Base-by-base conservation (phyloP, 441 rosid genomes). In the Rhodomyrtus psidioides region DNA sequence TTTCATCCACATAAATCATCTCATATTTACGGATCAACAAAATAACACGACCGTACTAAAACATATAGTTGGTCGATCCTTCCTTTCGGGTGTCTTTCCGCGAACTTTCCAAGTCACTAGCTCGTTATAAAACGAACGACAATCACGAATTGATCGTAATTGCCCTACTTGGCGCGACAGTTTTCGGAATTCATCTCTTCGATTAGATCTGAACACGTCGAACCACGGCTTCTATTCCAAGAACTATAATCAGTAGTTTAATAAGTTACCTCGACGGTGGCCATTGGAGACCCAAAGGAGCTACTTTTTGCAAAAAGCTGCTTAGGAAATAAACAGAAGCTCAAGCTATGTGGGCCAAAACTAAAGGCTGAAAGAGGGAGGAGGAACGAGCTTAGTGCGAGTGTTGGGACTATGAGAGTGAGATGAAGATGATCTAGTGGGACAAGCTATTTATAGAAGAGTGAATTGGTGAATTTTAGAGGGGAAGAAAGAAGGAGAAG, bases 231-330 rank as follows among this genome's bases (percentile, higher is more conserved):
- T 70, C n/a, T 9, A 65, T 21, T 34, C 79, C 24, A 39, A 19
- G n/a, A 70, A 34, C 79, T 9, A 34, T 16, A 26, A 24, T 28
- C 70, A 55, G 27, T 44, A 75, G 55, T 27, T 27, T 27, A 49
- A 5, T 83, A 17, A 83, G 39, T 26, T 86, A 86, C 88, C 88
- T 86, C 76, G 83, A 23, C 88, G 56, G 88, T 86, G 83, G 88
- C 88, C 88, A 86, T 86, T 30, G 82, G 85, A 27, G 12, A 24
- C 55, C 53, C 23, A 17, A 19, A 28, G 14, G 70, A 55, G 6
- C 15, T 46, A 34, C 46, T 28, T 27, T 8, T 21, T 6, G 19
- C n/a, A 9, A 81, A 81, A 55, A 75, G 65, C 15, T 44, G 49
- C 53, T 85, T 24, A 34, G 54, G 8, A 26, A 53, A 27, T 34